Conservation (phyloP, 345 rosid genomes). For the Crucihimalaya himalaica region DNA sequence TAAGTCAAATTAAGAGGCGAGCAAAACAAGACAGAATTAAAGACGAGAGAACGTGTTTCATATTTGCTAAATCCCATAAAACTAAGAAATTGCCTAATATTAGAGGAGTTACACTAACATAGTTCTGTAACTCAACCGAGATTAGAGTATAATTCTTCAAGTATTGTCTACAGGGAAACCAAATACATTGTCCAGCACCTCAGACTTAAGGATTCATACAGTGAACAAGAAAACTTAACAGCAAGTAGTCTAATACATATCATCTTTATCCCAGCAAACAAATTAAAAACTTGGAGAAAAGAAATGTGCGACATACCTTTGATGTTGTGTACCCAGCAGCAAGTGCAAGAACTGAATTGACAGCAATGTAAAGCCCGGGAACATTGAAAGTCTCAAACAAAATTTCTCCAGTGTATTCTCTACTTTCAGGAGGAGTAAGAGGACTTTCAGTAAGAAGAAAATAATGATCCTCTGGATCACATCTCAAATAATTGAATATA, state of each 20-base stretch:
- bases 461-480: conserved; percentile 98
- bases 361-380: conserved; percentile 96
- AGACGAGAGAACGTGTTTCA: background rate
- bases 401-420: conserved; percentile 95
- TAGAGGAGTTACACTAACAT: background rate
- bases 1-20: conserved; percentile 48
- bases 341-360: conserved; percentile 95
- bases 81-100: background rate
- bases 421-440: conserved; percentile 91
- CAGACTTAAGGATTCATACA: background rate
- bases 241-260: background rate
- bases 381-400: conserved; percentile 95
- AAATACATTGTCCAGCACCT: background rate
- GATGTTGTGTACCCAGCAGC: conserved; percentile 98
- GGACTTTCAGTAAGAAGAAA: conserved; percentile 96
- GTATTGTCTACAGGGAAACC: background rate
- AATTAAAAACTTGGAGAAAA: background rate
- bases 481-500: conserved; percentile 84
- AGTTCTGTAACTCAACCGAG: background rate
- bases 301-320: conserved; percentile 56
- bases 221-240: conserved; percentile 1
- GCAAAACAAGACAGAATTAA: background rate
- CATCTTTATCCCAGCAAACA: conserved; percentile 7
- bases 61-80: conserved; percentile 1
- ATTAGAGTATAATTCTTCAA: background rate